These are phyloP conservation scores for Talaromyces verruculosus DNA, from an alignment of 2,329 filamentous ascomycete species.

Conservation along the genomic window DNA sequence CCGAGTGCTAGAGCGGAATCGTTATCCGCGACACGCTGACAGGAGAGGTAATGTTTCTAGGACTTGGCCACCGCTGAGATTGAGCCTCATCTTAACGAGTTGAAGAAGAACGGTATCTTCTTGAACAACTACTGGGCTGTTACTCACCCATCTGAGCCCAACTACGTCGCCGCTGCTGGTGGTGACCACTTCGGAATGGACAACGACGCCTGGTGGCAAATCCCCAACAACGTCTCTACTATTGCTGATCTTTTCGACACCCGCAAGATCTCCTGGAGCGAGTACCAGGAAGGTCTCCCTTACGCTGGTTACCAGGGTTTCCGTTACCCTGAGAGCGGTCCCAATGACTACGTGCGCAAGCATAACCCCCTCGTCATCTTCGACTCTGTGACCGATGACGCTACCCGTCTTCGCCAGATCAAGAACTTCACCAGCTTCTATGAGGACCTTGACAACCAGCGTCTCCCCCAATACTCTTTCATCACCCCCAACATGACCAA, in stretches of 20 bases:
- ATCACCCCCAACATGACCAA: slow-evolving; percentile 57
- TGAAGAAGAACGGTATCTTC: slow-evolving; percentile 55
- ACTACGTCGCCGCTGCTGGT: slow-evolving; percentile 67
- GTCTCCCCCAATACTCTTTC: slow-evolving; percentile 67
- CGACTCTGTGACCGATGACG: slow-evolving; percentile 61
- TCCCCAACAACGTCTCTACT: slow-evolving; percentile 63
- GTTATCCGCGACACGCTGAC: not conserved
- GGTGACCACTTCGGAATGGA: slow-evolving; percentile 74
- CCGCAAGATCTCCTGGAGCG: slow-evolving; percentile 64
- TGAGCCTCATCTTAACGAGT: slow-evolving; percentile 49
- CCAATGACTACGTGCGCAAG: slow-evolving; percentile 79
- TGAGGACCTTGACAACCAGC: slow-evolving; percentile 62
- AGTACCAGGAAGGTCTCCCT: slow-evolving; percentile 77
- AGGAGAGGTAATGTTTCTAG: slow-evolving; percentile 21
- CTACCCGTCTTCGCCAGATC: slow-evolving; percentile 64
- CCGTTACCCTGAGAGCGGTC: slow-evolving; percentile 61
- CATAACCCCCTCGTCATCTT: slow-evolving; percentile 70
- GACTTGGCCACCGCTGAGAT: slow-evolving; percentile 63
- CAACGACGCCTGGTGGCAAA: slow-evolving; percentile 63
- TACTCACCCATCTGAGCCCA: slow-evolving; percentile 73
- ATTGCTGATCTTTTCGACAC: slow-evolving; percentile 68
- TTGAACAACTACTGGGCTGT: slow-evolving; percentile 61
- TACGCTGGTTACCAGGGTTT: slow-evolving; percentile 70
- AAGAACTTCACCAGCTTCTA: slow-evolving; percentile 74
- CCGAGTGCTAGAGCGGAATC: not conserved